These are phyloP conservation scores for Kwoniella sp. DNA, from an alignment of 768 basidiomycete genomes.

Conservation along the genomic window DNA sequence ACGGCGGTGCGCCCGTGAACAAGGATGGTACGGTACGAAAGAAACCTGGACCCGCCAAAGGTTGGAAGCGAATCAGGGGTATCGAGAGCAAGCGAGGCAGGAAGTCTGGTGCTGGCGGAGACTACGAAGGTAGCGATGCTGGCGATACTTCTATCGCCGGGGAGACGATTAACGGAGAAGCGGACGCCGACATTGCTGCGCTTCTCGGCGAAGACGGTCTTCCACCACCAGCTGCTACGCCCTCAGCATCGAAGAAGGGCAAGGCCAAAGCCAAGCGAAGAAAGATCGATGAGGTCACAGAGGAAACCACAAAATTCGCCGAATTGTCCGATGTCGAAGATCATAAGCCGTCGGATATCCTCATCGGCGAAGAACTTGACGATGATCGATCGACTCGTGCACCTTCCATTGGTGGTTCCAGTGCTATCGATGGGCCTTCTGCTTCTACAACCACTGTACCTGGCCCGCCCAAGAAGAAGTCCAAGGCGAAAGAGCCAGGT, in stretches of 20 bases:
- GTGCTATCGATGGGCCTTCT: conserved; percentile 11
- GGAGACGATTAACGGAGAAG: conserved; percentile 28
- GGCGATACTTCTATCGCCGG: conserved; percentile 29
- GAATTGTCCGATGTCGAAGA: conserved; percentile 19
- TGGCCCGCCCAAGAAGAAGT: conserved; percentile 13
- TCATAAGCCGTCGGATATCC: conserved; percentile 17
- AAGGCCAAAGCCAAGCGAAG: conserved; percentile 28
- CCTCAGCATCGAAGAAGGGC: conserved; percentile 5
- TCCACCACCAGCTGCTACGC: not conserved
- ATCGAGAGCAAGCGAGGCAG: conserved; percentile 20
- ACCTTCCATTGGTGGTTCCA: conserved; percentile 17
- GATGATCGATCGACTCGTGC: conserved; percentile 21
- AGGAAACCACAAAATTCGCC: conserved; percentile 11
- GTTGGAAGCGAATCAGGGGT: conserved; percentile 43
- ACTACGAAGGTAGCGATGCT: conserved; percentile 18
- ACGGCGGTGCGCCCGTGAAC: conserved; percentile 33
- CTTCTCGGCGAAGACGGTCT: conserved; percentile 28
- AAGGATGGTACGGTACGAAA: conserved; percentile 52
- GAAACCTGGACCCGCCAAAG: conserved; percentile 54
- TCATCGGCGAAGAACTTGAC: conserved; percentile 14
- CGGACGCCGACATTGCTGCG: conserved; percentile 47
- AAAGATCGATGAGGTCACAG: conserved; percentile 21
- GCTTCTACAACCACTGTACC: not conserved
- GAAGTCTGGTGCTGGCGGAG: not conserved
- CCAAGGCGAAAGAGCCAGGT: conserved; percentile 41